Evolutionary conservation across 1,139 yeast species (phyloP).

Genomic region (Sugiyamaella xylanicola): DNA sequence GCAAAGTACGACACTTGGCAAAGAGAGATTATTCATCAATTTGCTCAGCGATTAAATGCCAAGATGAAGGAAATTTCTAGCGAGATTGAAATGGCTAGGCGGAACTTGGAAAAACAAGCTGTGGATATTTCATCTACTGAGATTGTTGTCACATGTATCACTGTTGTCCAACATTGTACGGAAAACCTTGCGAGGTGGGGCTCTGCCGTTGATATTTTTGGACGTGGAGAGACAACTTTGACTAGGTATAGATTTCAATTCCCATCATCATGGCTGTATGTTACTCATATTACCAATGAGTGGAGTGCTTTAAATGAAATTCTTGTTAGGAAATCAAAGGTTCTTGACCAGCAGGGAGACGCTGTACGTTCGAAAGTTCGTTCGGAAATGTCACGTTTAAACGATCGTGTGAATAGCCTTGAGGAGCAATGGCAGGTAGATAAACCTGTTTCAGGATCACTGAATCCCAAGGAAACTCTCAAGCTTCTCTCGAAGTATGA

Average conservation of each 20-base stretch:
- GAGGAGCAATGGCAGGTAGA: constrained; percentile 52
- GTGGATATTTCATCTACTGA: constrained; percentile 46
- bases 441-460: constrained; percentile 53
- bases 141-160: constrained; percentile 44
- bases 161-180: constrained; percentile 41
- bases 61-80: constrained; percentile 39
- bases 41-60: constrained; percentile 46
- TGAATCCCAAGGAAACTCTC: constrained; percentile 57
- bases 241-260: constrained; percentile 52
- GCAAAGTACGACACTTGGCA: constrained; percentile 64
- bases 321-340: constrained; percentile 43
- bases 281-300: constrained; percentile 64
- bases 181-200: constrained; percentile 42
- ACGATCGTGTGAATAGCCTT: constrained; percentile 41
- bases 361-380: constrained; percentile 49
- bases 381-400: constrained; percentile 48
- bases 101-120: constrained; percentile 42
- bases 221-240: constrained; percentile 51
- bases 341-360: constrained; percentile 51
- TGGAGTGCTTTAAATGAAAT: constrained; percentile 51
- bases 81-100: constrained; percentile 38
- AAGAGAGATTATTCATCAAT: constrained; percentile 49
- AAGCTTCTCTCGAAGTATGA: constrained; percentile 50
- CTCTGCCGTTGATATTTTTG: constrained; percentile 35
- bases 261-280: constrained; percentile 59